These are phyloP conservation scores for Davidsoniella australis DNA, from an alignment of 2,329 filamentous ascomycete genomes.

Conservation along the genomic window DNA sequence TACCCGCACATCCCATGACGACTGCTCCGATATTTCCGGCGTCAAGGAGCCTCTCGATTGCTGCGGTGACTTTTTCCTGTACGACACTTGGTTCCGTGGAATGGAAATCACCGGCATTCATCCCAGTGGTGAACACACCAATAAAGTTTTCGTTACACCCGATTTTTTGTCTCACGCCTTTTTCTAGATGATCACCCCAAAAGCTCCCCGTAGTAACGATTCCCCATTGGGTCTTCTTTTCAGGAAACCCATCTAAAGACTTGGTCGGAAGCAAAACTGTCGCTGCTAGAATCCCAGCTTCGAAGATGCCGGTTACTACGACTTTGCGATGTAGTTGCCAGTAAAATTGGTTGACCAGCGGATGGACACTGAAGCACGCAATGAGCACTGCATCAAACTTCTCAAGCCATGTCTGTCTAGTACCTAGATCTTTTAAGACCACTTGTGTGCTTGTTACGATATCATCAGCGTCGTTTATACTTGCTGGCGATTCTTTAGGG, in stretches of 20 bases:
- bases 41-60: conserved; percentile 47
- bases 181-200: conserved; percentile 58
- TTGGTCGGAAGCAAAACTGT: conserved; percentile 28
- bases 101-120: conserved; percentile 69
- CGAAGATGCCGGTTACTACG: conserved; percentile 69
- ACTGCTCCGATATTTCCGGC: conserved; percentile 44
- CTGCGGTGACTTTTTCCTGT: conserved; percentile 45
- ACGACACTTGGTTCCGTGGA: conserved; percentile 48
- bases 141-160: conserved; percentile 46
- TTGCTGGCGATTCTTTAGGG: conserved; percentile 31
- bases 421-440: conserved; percentile 36
- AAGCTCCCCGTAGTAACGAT: conserved; percentile 77
- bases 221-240: conserved; percentile 38
- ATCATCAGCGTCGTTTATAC: conserved; percentile 62
- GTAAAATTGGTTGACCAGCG: conserved; percentile 26
- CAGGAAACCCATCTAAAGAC: neutral
- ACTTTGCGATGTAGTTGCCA: conserved; percentile 15
- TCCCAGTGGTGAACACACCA: conserved; percentile 65
- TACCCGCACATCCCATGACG: conserved; percentile 77
- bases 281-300: conserved; percentile 55
- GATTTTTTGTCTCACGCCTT: conserved; percentile 48
- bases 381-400: conserved; percentile 62
- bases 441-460: conserved; percentile 44
- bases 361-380: conserved; percentile 77
- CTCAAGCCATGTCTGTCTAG: neutral